A percentile compares a stretch with the other conserved stretches of the same genome.
phyloP scores from a whole-genome alignment of 306 rosid species.

The Ormosia semicastrata region DNA sequence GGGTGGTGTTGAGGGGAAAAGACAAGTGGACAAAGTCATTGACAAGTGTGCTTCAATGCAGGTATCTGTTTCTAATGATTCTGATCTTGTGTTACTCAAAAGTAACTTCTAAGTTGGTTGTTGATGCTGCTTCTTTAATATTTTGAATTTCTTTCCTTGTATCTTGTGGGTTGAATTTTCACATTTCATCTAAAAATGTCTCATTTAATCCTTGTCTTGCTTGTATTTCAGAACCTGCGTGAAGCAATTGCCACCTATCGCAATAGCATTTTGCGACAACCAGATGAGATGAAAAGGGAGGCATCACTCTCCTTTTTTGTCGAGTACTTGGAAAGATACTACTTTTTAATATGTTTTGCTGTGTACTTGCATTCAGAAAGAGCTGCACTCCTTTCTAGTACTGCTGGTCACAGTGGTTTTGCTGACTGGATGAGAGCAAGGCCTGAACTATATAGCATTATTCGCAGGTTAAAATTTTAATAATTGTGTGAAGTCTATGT shows the following conservation, averaged over 20 bases:
- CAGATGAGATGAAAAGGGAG: constrained; percentile 95
- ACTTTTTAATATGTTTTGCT: constrained; percentile 93
- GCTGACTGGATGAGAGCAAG: constrained; percentile 92
- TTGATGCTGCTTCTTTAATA: not conserved
- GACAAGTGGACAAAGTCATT: constrained; percentile 92
- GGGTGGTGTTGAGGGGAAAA: constrained; percentile 96
- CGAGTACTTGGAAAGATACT: constrained; percentile 96
- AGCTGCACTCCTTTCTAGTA: constrained; percentile 52
- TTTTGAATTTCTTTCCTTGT: constrained; percentile 15
- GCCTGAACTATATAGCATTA: constrained; percentile 87
- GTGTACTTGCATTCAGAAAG: constrained; percentile 83
- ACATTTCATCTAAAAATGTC: constrained; percentile 9
- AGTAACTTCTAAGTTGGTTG: constrained; percentile 17
- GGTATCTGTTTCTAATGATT: constrained; percentile 46
- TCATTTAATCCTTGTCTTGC: constrained; percentile 24
- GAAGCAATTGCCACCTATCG: constrained; percentile 92
- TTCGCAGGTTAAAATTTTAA: constrained; percentile 66
- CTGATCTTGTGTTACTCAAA: not conserved
- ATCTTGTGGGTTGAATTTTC: constrained; percentile 21
- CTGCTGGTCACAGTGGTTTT: constrained; percentile 50
- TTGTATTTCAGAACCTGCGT: constrained; percentile 68
- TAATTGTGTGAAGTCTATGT: constrained; percentile 7
- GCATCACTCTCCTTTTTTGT: constrained; percentile 79
- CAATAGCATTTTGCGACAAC: constrained; percentile 76
- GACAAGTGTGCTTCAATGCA: constrained; percentile 94